Conservation (phyloP, 768 basidiomycete species). For the Macrocybe gigantea region DNA sequence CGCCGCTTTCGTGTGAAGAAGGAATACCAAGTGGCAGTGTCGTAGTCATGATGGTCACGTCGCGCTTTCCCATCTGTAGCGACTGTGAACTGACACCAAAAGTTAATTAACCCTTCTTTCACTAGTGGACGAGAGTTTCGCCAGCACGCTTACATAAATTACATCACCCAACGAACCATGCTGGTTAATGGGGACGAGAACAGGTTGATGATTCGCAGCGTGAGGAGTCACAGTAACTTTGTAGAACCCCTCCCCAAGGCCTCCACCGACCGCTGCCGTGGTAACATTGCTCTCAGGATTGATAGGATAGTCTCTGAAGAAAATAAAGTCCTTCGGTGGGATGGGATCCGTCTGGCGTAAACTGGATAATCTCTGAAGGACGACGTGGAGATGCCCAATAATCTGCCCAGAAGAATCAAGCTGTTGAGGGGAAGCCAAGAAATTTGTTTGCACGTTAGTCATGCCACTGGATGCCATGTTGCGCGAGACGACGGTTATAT, state of each 20-base stretch:
- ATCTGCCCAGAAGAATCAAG: slow-evolving; percentile 35
- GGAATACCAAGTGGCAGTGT: no score
- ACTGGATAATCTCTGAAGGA: slow-evolving; percentile 25
- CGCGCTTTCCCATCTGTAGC: slow-evolving; percentile 19
- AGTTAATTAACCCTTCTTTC: neutral
- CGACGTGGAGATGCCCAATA: slow-evolving; percentile 40
- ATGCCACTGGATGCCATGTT: slow-evolving; percentile 35
- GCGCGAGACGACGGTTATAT: slow-evolving; percentile 32
- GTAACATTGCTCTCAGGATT: slow-evolving; percentile 20
- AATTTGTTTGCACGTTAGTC: slow-evolving; percentile 33
- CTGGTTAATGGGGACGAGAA: slow-evolving; percentile 41
- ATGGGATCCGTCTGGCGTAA: slow-evolving; percentile 29
- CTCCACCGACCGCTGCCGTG: slow-evolving; percentile 38
- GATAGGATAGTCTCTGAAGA: slow-evolving; percentile 47
- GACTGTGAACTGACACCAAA: slow-evolving; percentile 23
- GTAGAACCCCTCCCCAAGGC: slow-evolving; percentile 51
- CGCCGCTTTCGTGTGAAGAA: no score
- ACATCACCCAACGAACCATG: slow-evolving; percentile 44
- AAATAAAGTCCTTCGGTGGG: slow-evolving; percentile 48
- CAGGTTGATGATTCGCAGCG: slow-evolving; percentile 44
- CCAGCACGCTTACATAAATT: slow-evolving; percentile 31
- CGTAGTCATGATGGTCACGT: no score
- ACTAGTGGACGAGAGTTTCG: neutral
- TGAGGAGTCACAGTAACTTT: slow-evolving; percentile 47
- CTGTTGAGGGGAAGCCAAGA: slow-evolving; percentile 40